Evolutionary conservation across 2,329 filamentous ascomycete species (phyloP).

Genomic region (Phyllosticta citribraziliensis): DNA sequence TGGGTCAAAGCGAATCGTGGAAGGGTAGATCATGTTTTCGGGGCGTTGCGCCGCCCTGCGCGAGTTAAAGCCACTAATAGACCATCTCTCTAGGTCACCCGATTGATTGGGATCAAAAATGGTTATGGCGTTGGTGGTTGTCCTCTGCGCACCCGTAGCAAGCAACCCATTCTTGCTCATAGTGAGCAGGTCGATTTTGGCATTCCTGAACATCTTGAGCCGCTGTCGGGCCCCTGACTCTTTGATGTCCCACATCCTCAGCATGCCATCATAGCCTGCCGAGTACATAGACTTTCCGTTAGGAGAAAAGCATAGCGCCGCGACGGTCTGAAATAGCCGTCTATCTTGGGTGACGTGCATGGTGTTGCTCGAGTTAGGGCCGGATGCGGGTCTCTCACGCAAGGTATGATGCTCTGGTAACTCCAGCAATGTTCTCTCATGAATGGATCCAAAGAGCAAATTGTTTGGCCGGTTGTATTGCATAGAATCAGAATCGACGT

Average conservation of each 20-base stretch:
- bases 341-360: constrained; percentile 42
- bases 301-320: constrained; percentile 42
- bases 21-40: constrained; percentile 22
- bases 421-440: constrained; percentile 36
- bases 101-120: constrained; percentile 15
- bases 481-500: constrained; percentile 46
- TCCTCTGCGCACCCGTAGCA: constrained; percentile 38
- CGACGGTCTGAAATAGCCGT: constrained; percentile 47
- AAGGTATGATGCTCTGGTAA: constrained; percentile 43
- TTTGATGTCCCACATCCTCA: constrained; percentile 34
- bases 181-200: constrained; percentile 43
- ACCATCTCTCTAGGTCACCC: constrained; percentile 10
- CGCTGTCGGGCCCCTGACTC: constrained; percentile 12
- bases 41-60: constrained; percentile 20
- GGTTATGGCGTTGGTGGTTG: constrained; percentile 25
- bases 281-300: constrained; percentile 40
- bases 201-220: constrained; percentile 17
- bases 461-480: constrained; percentile 52
- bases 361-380: constrained; percentile 34
- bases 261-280: constrained; percentile 44
- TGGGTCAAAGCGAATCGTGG: constrained; percentile 24
- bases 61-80: constrained; percentile 20
- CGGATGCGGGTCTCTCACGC: constrained; percentile 29
- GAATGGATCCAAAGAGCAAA: constrained; percentile 42
- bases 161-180: constrained; percentile 30